Evolutionary conservation across 192 early-diverging fungal genomes (phyloP), one percentile per base, ranked within the genome.

Genomic region (Rhizoclosmatium sp.): DNA sequence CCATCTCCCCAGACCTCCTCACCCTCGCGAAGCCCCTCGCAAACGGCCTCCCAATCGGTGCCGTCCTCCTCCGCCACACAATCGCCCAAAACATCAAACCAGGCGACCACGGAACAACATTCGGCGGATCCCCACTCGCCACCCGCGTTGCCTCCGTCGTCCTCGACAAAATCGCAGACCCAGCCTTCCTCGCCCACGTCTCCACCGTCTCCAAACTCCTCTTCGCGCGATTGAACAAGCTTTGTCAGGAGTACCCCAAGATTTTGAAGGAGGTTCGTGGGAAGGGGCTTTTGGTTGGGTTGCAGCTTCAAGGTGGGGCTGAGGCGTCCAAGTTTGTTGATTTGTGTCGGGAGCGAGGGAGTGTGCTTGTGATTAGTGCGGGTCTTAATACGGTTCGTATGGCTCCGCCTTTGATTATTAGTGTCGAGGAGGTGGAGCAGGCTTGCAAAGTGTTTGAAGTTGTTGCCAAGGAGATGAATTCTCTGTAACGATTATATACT

Each of bases 81-180:
- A 94, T 98, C 23, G 95, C 95, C 3, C 87, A 89, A n/a, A 77
- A 91, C 58, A 93, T 99, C 84, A 91, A 90, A 40, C 87, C 93
- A 19, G 94, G 97, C 67, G 97, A 99, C 84, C 98, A 99, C 78
- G 98, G 98, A 65, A 98, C 98, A 12, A 98, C 97, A 4, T 99
- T 98, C 89, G 98, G 98, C 71, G 98, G 98, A 47, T 94, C 92
- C 76, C 97, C 98, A 4, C 82, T 99, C 56, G 96, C 94, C 16
- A 94, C 94, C 76, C 91, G 92, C 44, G 95, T 95, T 9, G 98
- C 93, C 42, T 85, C 89, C 42, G 85, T 86, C 47, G 96, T 97
- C 4, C 79, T 94, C 51, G 82, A 81, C 21, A 90, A 92, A 60
- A 92, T 99, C 74, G 85, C 79, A 66, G 82, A 86, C 21, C 90